Conservation (phyloP, 208 protist species). For the Leptomonas pyrrhocoris region DNA sequence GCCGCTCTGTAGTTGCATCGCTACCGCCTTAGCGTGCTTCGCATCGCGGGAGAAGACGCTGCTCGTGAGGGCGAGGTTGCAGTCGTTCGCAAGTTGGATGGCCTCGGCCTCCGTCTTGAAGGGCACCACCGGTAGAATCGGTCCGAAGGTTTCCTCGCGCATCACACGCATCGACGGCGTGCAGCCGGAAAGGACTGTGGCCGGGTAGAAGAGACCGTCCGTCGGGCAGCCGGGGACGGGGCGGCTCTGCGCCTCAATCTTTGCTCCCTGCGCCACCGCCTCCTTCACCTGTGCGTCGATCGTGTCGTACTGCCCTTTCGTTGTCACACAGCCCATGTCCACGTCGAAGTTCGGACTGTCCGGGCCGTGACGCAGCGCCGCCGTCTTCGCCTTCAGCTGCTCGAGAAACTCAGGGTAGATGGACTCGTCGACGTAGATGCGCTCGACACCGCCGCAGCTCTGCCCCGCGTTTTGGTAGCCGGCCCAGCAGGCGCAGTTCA, state of each 20-base stretch:
- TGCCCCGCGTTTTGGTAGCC: conserved; percentile 86
- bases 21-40: conserved; percentile 42
- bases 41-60: conserved; percentile 72
- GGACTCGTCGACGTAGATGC: conserved; percentile 71
- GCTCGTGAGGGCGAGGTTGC: conserved; percentile 71
- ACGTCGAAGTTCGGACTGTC: conserved; percentile 57
- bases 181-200: conserved; percentile 83
- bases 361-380: conserved; percentile 71
- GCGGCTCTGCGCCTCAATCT: conserved; percentile 73
- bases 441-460: conserved; percentile 78
- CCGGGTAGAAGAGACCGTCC: conserved; percentile 76
- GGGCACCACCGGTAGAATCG: conserved; percentile 78
- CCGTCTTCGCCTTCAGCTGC: conserved; percentile 68
- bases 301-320: conserved; percentile 59
- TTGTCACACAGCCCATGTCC: conserved; percentile 78
- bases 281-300: conserved; percentile 72
- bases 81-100: conserved; percentile 77
- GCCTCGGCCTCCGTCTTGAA: conserved; percentile 83
- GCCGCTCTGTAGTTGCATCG: conserved; percentile 67
- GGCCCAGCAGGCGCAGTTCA: conserved; percentile 82
- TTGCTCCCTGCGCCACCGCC: conserved; percentile 62
- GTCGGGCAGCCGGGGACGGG: conserved; percentile 42
- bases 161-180: conserved; percentile 85
- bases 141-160: conserved; percentile 93
- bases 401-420: conserved; percentile 76